phyloP scores from a whole-genome alignment of 305 asterid genomes.

The Vinca major region DNA sequence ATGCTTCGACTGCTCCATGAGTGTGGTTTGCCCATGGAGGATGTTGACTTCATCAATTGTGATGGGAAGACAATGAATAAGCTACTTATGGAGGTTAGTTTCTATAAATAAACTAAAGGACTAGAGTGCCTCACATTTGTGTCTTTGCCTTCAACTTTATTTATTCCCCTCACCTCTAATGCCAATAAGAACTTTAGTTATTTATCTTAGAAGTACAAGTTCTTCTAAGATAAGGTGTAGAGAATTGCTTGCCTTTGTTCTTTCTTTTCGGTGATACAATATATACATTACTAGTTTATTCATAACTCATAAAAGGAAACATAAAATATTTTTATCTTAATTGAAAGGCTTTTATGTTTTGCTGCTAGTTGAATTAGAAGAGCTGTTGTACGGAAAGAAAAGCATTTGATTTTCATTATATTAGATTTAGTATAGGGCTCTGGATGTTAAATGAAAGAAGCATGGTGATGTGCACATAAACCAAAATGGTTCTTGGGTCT shows the following conservation, averaged over 20 bases:
- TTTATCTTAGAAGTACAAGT: background rate
- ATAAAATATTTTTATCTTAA: no score
- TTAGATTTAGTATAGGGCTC: no score
- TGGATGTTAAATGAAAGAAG: no score
- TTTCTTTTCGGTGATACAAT: background rate
- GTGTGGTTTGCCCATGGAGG: constrained; percentile 73
- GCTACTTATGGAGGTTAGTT: constrained; percentile 72
- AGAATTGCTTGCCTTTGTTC: background rate
- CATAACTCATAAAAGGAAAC: no score
- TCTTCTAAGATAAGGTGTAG: background rate
- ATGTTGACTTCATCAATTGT: constrained; percentile 86
- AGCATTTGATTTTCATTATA: no score
- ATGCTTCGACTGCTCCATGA: constrained; percentile 87
- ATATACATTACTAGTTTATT: background rate
- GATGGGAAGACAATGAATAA: constrained; percentile 87
- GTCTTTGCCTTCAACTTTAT: constrained; percentile 3
- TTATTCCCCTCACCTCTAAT: no score
- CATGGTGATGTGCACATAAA: no score
- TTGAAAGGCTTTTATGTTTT: no score
- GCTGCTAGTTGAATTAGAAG: no score
- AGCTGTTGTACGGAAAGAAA: no score
- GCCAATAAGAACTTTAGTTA: background rate
- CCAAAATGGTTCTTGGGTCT: no score
- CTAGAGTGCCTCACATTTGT: background rate
- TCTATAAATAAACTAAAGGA: background rate